Base-by-base conservation (phyloP, 2,329 filamentous ascomycete species). In the Ascochyta pisi region DNA sequence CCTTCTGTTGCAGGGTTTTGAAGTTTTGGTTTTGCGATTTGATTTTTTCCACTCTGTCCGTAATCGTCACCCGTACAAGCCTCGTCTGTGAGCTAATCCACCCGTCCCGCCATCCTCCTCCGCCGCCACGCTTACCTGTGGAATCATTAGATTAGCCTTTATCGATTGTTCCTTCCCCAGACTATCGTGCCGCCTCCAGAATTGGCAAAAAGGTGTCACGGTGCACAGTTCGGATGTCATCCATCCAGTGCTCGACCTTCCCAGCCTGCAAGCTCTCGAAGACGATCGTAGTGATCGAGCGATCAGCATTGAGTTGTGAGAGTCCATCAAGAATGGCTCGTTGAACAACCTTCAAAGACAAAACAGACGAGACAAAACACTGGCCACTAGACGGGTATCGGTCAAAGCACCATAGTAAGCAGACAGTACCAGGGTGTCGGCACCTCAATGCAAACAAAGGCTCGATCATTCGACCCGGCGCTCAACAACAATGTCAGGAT, bases 81-180 rank as follows among this genome's bases (percentile, higher is more conserved):
- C 47, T 51, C 38, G 46, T 39, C 31, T 38, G 42, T 46, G 41
- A 47, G 53, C 46, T 50, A 31, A 42, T 22, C 37, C 46, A 31
- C 41, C 47, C 31, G 41, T 56, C 19, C 47, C 53, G 47, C 29
- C 24, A 31, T 51, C 42, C 40, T 26, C 50, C 52, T 47, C 53
- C 53, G 47, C 53, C 41, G 31, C 41, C 24, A 31, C 47, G 46
- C 53, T 50, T 56, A 29, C 47, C 23, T 37, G 9, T 34, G 52
- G 35, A 33, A 37, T 44, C 24, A 51, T 50, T 51, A 41, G 23
- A 42, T 31, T 51, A 47, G 38, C n/a, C 42, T 43, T 41, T 39
- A 51, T 51, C 37, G 42, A 56, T 47, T 46, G 27, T 22, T 33
- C 22, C 38, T 50, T 47, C 47, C 47, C 47, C 53, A 47, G 37